Evolutionary conservation across 257 asterid genomes (phyloP), one percentile per base, ranked within the genome.

Genomic region (Forsythia viridissima): DNA sequence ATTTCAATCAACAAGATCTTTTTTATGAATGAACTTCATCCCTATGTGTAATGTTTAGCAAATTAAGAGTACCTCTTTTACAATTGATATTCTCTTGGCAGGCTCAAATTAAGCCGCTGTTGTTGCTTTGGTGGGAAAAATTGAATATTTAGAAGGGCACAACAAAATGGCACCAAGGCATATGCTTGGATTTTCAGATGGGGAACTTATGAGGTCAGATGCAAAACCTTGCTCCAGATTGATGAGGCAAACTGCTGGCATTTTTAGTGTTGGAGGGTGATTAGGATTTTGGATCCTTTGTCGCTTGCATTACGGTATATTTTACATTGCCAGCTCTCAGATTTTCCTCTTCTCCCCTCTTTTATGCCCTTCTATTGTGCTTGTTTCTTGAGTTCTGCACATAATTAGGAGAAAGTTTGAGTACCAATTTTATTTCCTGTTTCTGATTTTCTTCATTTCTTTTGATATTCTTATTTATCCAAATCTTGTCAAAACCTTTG

Each of bases 201-300:
- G 97, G 52, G 97, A 94, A 55, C 80, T 94, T 61, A 94, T 94
- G 97, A 86, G 97, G 57, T 89, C 98, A 37, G 97, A 94, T 87
- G 85, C 91, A 72, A 92, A 94, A 81, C 97, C 97, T 0, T 91
- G 98, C 80, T 82, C 93, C 39, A 84, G 94, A 66, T 78, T 94
- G 87, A 92, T 88, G 97, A 86, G 95, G 79, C 97, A 92, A 77
- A 91, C 97, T 43, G 97, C 97, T 84, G 92, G 96, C 39, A 85
- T 94, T 66, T 92, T 90, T 74, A 77, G 92, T 0, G 89, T 94
- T 21, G 97, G 98, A 48, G 98, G 97, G 68, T 94, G 85, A 71
- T 78, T 92, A 72, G 96, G 97, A 57, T 92, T 94, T 85, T 94
- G n/a, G n/a, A n/a, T n/a, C n/a, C n/a, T n/a, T n/a, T n/a, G n/a